A percentile compares a stretch with the other conserved stretches of the same genome.
Conservation (phyloP, 176 grass and related monocot species). For the Cenchrus purpureus region DNA sequence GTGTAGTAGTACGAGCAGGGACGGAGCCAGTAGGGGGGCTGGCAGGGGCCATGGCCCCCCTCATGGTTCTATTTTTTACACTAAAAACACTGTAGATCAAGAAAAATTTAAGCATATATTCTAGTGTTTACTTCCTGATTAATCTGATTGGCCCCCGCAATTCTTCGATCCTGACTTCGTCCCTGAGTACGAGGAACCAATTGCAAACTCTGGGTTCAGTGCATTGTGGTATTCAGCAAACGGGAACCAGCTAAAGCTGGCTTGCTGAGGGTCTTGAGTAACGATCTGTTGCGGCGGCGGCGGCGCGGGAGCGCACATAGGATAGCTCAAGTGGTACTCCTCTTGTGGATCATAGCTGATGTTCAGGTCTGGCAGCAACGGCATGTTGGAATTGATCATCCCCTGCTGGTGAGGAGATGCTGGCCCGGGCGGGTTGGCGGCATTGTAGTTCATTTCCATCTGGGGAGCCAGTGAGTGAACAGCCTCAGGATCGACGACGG, state of each 20-base stretch:
- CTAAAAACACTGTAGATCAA: too few species aligned
- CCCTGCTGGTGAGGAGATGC: too few species aligned
- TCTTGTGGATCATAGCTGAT: background rate
- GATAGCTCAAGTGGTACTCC: background rate
- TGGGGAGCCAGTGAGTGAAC: background rate
- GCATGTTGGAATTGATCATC: background rate
- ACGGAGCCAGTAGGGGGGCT: too few species aligned
- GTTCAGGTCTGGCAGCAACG: constrained; percentile 24
- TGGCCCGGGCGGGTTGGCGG: background rate
- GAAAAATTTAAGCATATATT: too few species aligned
- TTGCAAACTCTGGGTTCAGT: background rate
- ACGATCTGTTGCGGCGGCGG: background rate
- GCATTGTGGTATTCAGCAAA: background rate
- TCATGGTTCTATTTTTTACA: too few species aligned
- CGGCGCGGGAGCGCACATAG: background rate
- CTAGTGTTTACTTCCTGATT: too few species aligned
- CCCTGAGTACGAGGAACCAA: background rate
- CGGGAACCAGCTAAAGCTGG: background rate
- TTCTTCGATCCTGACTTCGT: too few species aligned
- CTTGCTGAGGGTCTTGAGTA: background rate
- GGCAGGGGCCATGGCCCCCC: too few species aligned
- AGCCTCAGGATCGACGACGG: background rate
- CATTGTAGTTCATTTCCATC: background rate
- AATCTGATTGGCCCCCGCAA: too few species aligned
- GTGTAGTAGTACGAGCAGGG: background rate